These are phyloP conservation scores for Strobilomyces dryophilus DNA, from an alignment of 768 basidiomycete genomes.

Conservation along the genomic window DNA sequence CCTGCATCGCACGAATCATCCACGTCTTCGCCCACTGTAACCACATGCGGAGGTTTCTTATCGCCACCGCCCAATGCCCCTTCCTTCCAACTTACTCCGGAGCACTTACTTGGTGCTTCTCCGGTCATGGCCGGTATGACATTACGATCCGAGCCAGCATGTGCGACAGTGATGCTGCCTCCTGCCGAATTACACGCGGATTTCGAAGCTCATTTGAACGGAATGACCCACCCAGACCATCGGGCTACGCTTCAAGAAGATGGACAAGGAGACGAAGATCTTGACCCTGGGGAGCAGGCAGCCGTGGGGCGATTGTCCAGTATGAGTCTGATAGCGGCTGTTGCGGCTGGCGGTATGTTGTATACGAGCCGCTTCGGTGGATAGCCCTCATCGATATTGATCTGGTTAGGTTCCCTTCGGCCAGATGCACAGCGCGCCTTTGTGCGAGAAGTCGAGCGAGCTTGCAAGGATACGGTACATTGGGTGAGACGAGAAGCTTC, in stretches of 20 bases:
- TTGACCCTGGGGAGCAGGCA: slow-evolving; percentile 59
- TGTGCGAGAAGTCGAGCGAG: slow-evolving; percentile 70
- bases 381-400: slow-evolving; percentile 2
- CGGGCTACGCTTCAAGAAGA: slow-evolving; percentile 13
- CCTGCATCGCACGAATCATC: slow-evolving; percentile 30
- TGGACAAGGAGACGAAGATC: slow-evolving; percentile 36
- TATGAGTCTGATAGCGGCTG: slow-evolving; percentile 90
- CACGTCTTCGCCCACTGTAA: slow-evolving; percentile 21
- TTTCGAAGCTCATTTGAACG: slow-evolving; percentile 10
- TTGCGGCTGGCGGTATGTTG: slow-evolving; percentile 69
- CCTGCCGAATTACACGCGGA: slow-evolving; percentile 4
- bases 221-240: slow-evolving; percentile 15
- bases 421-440: slow-evolving; percentile 58
- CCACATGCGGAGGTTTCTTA: slow-evolving; percentile 14
- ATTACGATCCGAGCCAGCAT: slow-evolving; percentile 16
- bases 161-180: slow-evolving; percentile 1
- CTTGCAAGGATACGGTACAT: slow-evolving; percentile 59
- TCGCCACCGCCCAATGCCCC: slow-evolving; percentile 12
- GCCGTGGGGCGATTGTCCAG: slow-evolving; percentile 83
- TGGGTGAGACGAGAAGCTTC: slow-evolving; percentile 86
- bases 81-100: slow-evolving; percentile 14
- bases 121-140: slow-evolving; percentile 10
- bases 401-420: slow-evolving; percentile 46
- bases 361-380: slow-evolving; percentile 4
- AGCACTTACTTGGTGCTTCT: slow-evolving; percentile 12